Percentiles rank a stretch among this genome's conserved stretches.
Evolutionary conservation across 768 basidiomycete species (phyloP).

Genomic region (Gymnopilus junonius): DNA sequence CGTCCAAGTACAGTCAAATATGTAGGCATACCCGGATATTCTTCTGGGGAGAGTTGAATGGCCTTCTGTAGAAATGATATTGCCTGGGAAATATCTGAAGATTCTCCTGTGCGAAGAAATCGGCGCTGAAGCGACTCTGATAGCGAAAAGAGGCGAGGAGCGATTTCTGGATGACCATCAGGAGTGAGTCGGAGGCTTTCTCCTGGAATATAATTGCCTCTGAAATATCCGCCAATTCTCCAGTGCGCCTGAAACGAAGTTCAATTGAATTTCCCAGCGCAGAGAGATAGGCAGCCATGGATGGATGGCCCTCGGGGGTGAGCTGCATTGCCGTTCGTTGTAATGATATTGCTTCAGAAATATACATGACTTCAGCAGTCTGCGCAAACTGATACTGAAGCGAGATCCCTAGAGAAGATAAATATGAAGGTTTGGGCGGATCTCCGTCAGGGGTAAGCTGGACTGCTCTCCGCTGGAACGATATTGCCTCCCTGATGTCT

Average conservation of each 20-base stretch:
- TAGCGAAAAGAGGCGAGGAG: neutral
- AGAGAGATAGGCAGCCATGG: neutral
- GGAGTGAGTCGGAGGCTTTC: neutral
- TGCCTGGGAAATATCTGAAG: neutral
- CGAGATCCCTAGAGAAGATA: neutral
- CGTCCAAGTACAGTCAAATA: neutral
- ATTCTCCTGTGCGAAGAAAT: neutral
- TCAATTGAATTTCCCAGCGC: conserved; percentile 6
- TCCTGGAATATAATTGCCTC: neutral
- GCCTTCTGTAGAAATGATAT: neutral
- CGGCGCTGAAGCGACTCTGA: neutral
- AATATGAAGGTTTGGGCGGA: neutral
- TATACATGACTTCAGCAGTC: neutral
- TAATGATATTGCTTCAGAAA: conserved; percentile 1
- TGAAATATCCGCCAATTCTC: neutral
- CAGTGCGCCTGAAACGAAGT: neutral
- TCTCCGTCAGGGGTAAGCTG: neutral
- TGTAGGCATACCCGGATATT: neutral
- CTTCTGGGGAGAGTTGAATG: neutral
- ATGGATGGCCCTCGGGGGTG: neutral
- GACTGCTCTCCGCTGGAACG: neutral
- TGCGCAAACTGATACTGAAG: neutral
- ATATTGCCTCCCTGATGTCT: conserved; percentile 2
- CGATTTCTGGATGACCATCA: neutral
- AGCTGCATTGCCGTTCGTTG: neutral